phyloP scores from a whole-genome alignment of 441 rosid species.

The Hura crepitans region DNA sequence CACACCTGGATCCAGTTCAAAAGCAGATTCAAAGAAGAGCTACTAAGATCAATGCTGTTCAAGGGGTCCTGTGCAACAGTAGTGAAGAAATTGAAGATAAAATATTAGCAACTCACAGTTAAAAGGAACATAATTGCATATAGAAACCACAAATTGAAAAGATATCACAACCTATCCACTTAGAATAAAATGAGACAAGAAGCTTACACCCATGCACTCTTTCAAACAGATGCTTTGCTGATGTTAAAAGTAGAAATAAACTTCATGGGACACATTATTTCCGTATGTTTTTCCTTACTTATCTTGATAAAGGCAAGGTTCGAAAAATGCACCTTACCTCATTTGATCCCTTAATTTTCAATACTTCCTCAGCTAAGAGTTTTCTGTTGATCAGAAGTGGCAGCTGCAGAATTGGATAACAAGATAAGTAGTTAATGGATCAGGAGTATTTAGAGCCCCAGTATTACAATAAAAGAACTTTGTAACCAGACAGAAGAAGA shows the following conservation, averaged over 20 bases:
- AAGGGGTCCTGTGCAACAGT: constrained; percentile 36
- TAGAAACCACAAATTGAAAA: constrained; percentile 3
- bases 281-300: neutral
- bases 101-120: neutral
- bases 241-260: neutral
- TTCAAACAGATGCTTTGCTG: neutral
- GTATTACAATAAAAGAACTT: neutral
- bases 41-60: constrained; percentile 25
- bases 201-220: neutral
- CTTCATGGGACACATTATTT: neutral
- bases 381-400: constrained; percentile 65
- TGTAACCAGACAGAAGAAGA: constrained; percentile 3
- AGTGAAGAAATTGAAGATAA: constrained; percentile 12
- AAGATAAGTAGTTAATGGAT: constrained; percentile 16
- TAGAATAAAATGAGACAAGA: neutral
- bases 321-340: constrained; percentile 42
- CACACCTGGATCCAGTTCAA: constrained; percentile 85
- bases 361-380: constrained; percentile 52
- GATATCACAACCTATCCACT: constrained; percentile 3
- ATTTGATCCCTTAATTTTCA: constrained; percentile 43
- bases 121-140: neutral
- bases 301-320: constrained; percentile 9
- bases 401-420: constrained; percentile 45
- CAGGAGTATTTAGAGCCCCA: constrained; percentile 4
- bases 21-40: constrained; percentile 57